Evolutionary conservation across 75 land plant species (phyloP), one percentile per base, ranked within the genome.

Genomic region (Pinus albicaulis): DNA sequence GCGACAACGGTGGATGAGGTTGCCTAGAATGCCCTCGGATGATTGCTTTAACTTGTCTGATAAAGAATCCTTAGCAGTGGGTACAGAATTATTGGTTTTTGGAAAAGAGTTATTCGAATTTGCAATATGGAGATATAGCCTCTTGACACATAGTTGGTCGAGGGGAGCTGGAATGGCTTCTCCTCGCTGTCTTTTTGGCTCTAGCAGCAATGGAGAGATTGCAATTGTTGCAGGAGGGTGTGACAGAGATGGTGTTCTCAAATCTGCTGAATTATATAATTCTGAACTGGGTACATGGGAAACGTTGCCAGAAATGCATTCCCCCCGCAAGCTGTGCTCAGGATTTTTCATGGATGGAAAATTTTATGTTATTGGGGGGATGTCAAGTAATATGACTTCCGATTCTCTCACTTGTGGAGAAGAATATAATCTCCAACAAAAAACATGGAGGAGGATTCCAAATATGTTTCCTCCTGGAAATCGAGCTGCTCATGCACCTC

Each of bases 221-320:
- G 95, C 92, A 23, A 88, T 88, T 61, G 75, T 92, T 11, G 95
- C 95, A n/a, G 93, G 95, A 26, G 95, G 95, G 2, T 83, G 81
- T 75, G 85, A 89, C 74, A 76, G 76, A 5, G 65, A 61, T 2
- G 87, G 89, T 4, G 82, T 89, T 13, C 78, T 88, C 59, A 88
- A 73, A 48, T 83, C 88, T 10, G 95, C 91, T 1, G 95, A 92
- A 81, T 71, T 92, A 19, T 92, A 92, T 59, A 84, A 92, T 57
- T 92, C 93, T 1, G 87, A 83, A 53, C 10, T 56, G 14, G 78
- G 79, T 12, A 74, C 71, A 4, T 89, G 91, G 91, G 56, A 80
- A 58, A 57, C 41, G n/a, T 70, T 89, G 56, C 91, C 91, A 13
- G 77, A 84, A 20, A 87, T 89, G 90, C 60, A 79, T 44, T 38